Evolutionary conservation across 1,139 yeast species (phyloP).

Genomic region (Pichia sp.): DNA sequence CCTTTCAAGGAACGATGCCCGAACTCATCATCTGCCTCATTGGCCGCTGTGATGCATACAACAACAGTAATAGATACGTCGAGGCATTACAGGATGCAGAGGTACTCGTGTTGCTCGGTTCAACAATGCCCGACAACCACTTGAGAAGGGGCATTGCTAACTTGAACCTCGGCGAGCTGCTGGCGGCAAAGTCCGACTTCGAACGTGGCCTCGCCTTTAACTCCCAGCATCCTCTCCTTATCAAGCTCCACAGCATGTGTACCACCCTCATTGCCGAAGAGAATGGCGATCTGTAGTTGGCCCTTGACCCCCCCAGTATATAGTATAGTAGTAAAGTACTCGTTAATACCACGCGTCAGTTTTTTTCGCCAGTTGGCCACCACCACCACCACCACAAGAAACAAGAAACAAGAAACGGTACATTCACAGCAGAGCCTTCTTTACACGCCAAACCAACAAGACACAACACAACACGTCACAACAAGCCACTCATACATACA

Average conservation of each 20-base stretch:
- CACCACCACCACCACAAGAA: too few species aligned
- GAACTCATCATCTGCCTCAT: slow-evolving; percentile 68
- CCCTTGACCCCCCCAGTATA: too few species aligned
- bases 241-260: slow-evolving; percentile 38
- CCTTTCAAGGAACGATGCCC: slow-evolving; percentile 71
- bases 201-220: slow-evolving; percentile 70
- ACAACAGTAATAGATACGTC: slow-evolving; percentile 55
- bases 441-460: too few species aligned
- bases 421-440: too few species aligned
- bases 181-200: slow-evolving; percentile 66
- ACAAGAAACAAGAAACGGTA: too few species aligned
- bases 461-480: too few species aligned
- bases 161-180: slow-evolving; percentile 59
- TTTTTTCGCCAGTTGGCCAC: too few species aligned
- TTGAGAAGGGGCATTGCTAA: slow-evolving; percentile 76
- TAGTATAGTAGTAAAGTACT: too few species aligned
- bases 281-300: slow-evolving; percentile 38
- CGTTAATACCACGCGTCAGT: too few species aligned
- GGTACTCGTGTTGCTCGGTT: slow-evolving; percentile 52
- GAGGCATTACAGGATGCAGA: slow-evolving; percentile 82
- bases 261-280: slow-evolving; percentile 41
- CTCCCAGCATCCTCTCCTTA: slow-evolving; percentile 45
- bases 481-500: too few species aligned
- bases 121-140: slow-evolving; percentile 73
- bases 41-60: slow-evolving; percentile 78